These are phyloP conservation scores for Fraxinus dipetala DNA, from an alignment of 305 asterid genomes.

Conservation along the genomic window DNA sequence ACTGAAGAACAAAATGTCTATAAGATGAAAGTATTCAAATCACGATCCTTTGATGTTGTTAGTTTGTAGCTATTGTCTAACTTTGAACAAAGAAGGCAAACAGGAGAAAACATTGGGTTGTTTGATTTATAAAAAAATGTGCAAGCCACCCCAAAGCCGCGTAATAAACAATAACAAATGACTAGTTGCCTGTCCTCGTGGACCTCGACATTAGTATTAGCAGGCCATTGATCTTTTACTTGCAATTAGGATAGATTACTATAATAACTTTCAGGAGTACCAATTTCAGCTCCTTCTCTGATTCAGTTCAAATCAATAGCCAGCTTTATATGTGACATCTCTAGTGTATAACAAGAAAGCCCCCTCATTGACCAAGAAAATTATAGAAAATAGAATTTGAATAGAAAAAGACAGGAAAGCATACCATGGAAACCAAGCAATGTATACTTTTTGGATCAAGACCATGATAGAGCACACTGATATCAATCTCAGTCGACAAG, in stretches of 20 bases:
- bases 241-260: not conserved
- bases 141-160: not conserved
- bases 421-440: conserved; percentile 86
- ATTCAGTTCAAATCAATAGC: not conserved
- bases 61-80: not conserved
- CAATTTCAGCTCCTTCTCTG: not conserved
- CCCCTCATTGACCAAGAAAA: not conserved
- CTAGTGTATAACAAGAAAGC: not conserved
- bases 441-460: conserved; percentile 74
- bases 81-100: not conserved
- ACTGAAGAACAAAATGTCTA: not conserved
- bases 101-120: not conserved
- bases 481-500: conserved; percentile 77
- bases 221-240: not conserved
- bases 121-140: not conserved
- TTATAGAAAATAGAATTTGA: not conserved
- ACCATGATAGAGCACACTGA: conserved; percentile 77
- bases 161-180: not conserved
- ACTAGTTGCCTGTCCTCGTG: not conserved
- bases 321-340: not conserved
- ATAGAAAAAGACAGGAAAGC: conserved; percentile 21
- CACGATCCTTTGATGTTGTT: not conserved
- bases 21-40: not conserved
- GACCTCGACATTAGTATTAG: not conserved
- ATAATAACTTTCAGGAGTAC: not conserved